Base-by-base conservation (phyloP, 208 protist genomes). In the Angomonas ambiguus region DNA sequence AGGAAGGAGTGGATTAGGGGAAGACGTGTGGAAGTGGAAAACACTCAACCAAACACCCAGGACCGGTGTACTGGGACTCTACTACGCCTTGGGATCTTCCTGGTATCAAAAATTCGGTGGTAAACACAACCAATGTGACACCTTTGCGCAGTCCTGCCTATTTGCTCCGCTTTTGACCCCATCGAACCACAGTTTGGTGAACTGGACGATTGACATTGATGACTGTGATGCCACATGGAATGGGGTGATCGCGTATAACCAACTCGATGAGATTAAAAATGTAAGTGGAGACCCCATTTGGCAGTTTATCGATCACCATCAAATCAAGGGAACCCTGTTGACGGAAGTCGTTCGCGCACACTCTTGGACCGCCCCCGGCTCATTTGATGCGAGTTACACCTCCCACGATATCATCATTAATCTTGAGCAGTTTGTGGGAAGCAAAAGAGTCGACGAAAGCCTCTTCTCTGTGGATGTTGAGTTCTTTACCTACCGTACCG, bases 21-120 rank as follows among this genome's bases (percentile, higher is more conserved):
- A 83, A 64, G 83, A 90, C 66, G 87, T 93, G 30, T 93, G 84
- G 81, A 67, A 67, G 48, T 90, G 83, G 87, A 69, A 55, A 32
- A 76, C 55, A n/a, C 62, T 90, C 38, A 67, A 63, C 56, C 65
- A 55, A 60, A 60, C 62, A 33, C 80, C 77, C 16, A 76, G 79
- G 45, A 82, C 67, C 42, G 87, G 87, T 66, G 65, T 71, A 28
- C 77, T 87, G 1, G 87, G 84, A 42, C 41, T 72, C 20, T 71
- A 80, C 51, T 91, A 94, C 78, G 72, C 57, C 58, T 69, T 58
- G 32, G 85, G 82, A 51, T 41, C 55, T 8, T 88, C 82, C 27
- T 94, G 87, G 85, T 94, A 91, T 62, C 87, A 94, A 51, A 94
- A 94, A 69, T 94, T 94, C 51, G 85, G 87, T 58, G 87, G 87